Conservation (phyloP, 169 alveolate genomes). For the Neospora caninum region DNA sequence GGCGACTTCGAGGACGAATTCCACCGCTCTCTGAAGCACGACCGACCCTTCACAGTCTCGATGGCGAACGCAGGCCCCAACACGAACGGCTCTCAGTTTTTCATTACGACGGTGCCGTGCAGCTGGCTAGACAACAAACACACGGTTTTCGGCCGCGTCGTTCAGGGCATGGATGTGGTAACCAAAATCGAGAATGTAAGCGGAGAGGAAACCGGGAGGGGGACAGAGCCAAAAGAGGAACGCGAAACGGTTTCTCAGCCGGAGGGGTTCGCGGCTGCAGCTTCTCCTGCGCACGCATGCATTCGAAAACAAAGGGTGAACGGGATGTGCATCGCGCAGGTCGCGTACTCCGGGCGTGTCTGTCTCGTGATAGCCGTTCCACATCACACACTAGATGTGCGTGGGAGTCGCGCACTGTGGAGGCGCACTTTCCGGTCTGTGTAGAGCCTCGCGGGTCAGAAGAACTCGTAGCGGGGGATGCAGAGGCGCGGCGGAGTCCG, state of each 20-base stretch:
- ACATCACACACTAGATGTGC: too few species aligned
- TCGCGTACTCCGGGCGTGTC: too few species aligned
- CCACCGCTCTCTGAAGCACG: constrained; percentile 92
- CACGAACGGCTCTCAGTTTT: constrained; percentile 97
- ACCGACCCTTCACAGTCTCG: constrained; percentile 93
- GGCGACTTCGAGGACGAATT: constrained; percentile 97
- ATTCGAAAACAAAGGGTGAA: too few species aligned
- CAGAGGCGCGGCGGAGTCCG: too few species aligned
- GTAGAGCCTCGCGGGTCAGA: too few species aligned
- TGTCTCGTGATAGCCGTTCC: too few species aligned
- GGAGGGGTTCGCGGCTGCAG: background rate
- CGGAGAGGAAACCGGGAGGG: background rate
- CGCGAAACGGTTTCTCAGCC: too few species aligned
- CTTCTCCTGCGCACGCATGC: background rate
- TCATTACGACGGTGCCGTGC: constrained; percentile 94
- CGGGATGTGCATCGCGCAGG: too few species aligned
- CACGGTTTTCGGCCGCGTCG: constrained; percentile 98
- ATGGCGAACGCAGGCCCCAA: constrained; percentile 99
- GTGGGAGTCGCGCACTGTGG: too few species aligned
- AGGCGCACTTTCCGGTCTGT: too few species aligned
- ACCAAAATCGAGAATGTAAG: constrained; percentile 90
- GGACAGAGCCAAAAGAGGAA: background rate
- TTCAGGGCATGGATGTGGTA: constrained; percentile 93
- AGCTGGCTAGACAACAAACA: constrained; percentile 98
- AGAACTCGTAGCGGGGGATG: too few species aligned